These are phyloP conservation scores for Tylopilus rubrobrunneus DNA, from an alignment of 768 basidiomycete species.

Conservation along the genomic window DNA sequence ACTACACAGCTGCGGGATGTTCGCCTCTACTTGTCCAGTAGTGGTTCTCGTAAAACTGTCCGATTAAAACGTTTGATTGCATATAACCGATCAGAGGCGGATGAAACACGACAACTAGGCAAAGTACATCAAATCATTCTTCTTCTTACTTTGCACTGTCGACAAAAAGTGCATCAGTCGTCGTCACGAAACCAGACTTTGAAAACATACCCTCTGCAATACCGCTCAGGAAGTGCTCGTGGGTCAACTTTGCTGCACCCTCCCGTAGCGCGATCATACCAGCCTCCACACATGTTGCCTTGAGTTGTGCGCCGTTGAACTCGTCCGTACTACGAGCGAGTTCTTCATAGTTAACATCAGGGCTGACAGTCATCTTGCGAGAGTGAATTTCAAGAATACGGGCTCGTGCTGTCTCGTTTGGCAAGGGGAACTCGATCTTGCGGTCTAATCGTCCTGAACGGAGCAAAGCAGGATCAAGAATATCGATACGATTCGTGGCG, in stretches of 20 bases:
- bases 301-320: constrained; percentile 95
- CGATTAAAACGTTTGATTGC: constrained; percentile 5
- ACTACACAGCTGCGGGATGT: neutral
- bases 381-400: constrained; percentile 96
- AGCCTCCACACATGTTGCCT: constrained; percentile 98
- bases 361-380: constrained; percentile 86
- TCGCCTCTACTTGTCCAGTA: neutral
- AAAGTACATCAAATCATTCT: constrained; percentile 96
- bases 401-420: constrained; percentile 94
- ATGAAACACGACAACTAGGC: constrained; percentile 46
- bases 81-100: constrained; percentile 2
- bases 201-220: constrained; percentile 72
- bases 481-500: constrained; percentile 98
- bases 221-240: constrained; percentile 95
- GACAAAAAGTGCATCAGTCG: constrained; percentile 25
- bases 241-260: constrained; percentile 81
- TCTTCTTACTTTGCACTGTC: constrained; percentile 98
- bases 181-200: neutral
- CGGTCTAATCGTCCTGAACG: constrained; percentile 96
- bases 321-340: constrained; percentile 96
- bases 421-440: constrained; percentile 98
- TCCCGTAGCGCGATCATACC: constrained; percentile 98
- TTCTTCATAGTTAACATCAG: constrained; percentile 96
- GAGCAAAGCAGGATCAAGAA: constrained; percentile 95
- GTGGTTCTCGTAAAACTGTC: neutral